phyloP scores from a whole-genome alignment of 2,329 filamentous ascomycete species.

The Drechmeria coniospora region DNA sequence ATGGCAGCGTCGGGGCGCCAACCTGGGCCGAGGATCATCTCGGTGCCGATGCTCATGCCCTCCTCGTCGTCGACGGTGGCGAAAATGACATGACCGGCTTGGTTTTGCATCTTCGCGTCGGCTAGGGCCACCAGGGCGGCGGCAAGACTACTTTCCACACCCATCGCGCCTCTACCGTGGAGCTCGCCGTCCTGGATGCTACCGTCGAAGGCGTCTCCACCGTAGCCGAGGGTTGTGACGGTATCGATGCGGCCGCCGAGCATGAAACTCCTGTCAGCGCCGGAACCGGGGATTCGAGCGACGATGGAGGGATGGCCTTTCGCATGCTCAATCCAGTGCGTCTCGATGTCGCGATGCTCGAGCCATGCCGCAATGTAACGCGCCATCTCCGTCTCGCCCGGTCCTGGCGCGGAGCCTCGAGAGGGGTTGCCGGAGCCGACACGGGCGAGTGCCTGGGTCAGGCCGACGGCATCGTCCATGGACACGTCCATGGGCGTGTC shows the following conservation, averaged over 20 bases:
- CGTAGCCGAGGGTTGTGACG: conserved; percentile 31
- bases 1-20: conserved; percentile 38
- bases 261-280: conserved; percentile 32
- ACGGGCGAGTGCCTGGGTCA: conserved; percentile 28
- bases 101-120: conserved; percentile 19
- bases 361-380: conserved; percentile 33
- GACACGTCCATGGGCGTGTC: conserved; percentile 23
- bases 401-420: conserved; percentile 23
- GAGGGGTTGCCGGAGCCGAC: conserved; percentile 35
- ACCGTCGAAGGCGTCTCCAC: conserved; percentile 28
- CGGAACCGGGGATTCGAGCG: conserved; percentile 28
- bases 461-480: conserved; percentile 21
- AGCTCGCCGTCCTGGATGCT: conserved; percentile 21
- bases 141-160: conserved; percentile 38
- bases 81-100: conserved; percentile 34
- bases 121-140: conserved; percentile 26
- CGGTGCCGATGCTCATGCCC: conserved; percentile 31
- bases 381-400: conserved; percentile 29
- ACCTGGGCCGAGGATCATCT: conserved; percentile 31
- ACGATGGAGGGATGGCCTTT: conserved; percentile 34
- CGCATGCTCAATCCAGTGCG: conserved; percentile 30
- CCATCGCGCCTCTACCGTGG: conserved; percentile 29
- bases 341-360: conserved; percentile 33
- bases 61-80: conserved; percentile 40
- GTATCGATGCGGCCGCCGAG: conserved; percentile 39